Evolutionary conservation across 2,329 filamentous ascomycete genomes (phyloP).

Genomic region (Paecilomyces fulvus): DNA sequence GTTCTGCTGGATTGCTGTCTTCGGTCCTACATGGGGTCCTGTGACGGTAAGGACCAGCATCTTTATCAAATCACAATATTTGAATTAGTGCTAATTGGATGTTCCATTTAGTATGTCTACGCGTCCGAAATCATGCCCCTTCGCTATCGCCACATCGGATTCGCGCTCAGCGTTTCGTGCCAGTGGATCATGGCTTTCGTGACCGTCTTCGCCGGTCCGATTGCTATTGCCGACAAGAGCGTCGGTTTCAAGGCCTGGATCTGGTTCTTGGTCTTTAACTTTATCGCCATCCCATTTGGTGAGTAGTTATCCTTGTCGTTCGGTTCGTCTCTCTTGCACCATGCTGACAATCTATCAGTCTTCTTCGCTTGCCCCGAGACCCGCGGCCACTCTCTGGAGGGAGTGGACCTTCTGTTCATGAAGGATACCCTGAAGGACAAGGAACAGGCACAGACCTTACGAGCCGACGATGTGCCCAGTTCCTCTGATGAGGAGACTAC

Average conservation of each 20-base stretch:
- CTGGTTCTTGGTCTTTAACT: slow-evolving; percentile 25
- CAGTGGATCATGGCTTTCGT: slow-evolving; percentile 29
- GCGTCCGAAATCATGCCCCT: slow-evolving; percentile 25
- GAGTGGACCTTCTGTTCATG: slow-evolving; percentile 14
- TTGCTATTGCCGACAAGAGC: slow-evolving; percentile 16
- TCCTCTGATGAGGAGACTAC: neutral
- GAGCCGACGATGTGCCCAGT: neutral
- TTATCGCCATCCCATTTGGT: slow-evolving; percentile 22
- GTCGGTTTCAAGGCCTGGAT: slow-evolving; percentile 28
- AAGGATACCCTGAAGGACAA: slow-evolving; percentile 1
- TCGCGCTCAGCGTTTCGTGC: slow-evolving; percentile 20
- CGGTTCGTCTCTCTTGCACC: neutral
- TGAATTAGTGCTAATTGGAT: neutral
- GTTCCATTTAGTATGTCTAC: slow-evolving; percentile 21
- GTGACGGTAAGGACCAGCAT: slow-evolving; percentile 10
- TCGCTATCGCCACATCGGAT: slow-evolving; percentile 25
- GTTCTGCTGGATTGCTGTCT: slow-evolving; percentile 22
- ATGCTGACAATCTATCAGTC: neutral
- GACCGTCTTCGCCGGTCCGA: slow-evolving; percentile 28
- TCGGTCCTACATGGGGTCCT: slow-evolving; percentile 23
- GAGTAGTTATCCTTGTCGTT: neutral
- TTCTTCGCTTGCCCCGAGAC: slow-evolving; percentile 22
- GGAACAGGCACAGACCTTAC: neutral
- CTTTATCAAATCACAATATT: neutral
- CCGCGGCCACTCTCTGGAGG: slow-evolving; percentile 18